Evolutionary conservation across 2,329 filamentous ascomycete species (phyloP), one percentile per base, ranked within the genome.

Genomic region (Coniella lustricola): DNA sequence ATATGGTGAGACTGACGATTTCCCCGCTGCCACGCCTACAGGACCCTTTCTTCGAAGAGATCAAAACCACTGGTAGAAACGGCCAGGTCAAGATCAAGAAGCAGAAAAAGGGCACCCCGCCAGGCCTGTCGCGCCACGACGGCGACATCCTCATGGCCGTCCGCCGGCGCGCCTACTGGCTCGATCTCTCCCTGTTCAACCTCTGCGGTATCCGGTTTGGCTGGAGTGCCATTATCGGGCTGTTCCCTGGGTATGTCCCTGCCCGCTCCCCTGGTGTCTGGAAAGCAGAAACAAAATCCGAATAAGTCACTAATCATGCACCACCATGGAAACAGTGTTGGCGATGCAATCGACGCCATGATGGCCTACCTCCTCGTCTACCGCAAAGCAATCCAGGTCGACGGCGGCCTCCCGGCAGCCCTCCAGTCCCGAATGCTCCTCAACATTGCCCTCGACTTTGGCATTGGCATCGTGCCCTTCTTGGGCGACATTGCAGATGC

Each of bases 141-240:
- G 83, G 77, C 60, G 77, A 85, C 54, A 75, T 96, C 56, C 81
- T 97, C 55, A 94, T 85, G 58, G 85, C 85, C 59, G 88, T 95
- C 58, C 91, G 95, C 66, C 79, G 85, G 58, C 78, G 85, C 50
- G 90, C 93, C 31, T 95, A 95, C 67, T 77, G 81, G 33, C 79
- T 96, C 21, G 93, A 97, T 66, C 85, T 89, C 73, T 80, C 78
- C 48, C 77, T 95, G 5, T 94, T 91, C 71, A 90, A 79, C 60
- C 79, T 88, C 61, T 79, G 85, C 55, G 89, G 90, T 37, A 76
- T 95, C 51, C 80, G 84, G 50, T 90, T 97, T 62, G 93, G 93
- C 47, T 96, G 90, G 89, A 81, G 87, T 44, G 86, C 84, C 58
- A 78, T 95, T 50, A 87, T 97, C 59, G 93, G 84, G 13, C 63